Conservation (phyloP, 106 monocot genomes). For the Dioscorea alata region DNA sequence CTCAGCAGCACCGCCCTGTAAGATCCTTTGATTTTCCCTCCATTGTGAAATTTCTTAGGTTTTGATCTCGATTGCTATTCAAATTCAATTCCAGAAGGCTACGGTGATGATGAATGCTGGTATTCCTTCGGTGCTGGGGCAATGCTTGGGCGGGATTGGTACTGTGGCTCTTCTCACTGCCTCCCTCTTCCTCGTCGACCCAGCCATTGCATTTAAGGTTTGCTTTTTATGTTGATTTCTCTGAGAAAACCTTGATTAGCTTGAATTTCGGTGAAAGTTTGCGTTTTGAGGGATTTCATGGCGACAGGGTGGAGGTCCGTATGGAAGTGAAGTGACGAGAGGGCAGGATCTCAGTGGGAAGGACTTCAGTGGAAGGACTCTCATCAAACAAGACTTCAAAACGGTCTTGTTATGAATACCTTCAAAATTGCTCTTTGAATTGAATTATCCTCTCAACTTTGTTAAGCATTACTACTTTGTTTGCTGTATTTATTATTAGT, state of each 20-base stretch:
- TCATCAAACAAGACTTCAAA: slow-evolving; percentile 92
- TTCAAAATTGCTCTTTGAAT: background rate
- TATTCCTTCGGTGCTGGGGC: background rate
- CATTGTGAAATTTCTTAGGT: too few species aligned
- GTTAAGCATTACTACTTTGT: background rate
- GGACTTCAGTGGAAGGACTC: slow-evolving; percentile 87
- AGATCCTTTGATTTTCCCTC: too few species aligned
- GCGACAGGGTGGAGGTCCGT: slow-evolving; percentile 75
- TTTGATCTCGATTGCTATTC: too few species aligned
- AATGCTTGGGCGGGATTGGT: slow-evolving; percentile 1
- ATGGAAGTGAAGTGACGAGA: slow-evolving; percentile 78
- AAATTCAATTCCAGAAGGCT: too few species aligned
- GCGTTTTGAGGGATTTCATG: background rate
- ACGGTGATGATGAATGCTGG: too few species aligned
- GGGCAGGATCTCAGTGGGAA: slow-evolving; percentile 93
- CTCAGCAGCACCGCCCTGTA: too few species aligned
- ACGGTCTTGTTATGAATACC: slow-evolving; percentile 36
- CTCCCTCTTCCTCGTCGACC: slow-evolving; percentile 51
- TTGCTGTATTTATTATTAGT: background rate
- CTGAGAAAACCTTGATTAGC: background rate
- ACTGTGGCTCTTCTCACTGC: slow-evolving; percentile 36
- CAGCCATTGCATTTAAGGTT: slow-evolving; percentile 69
- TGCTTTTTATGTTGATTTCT: background rate
- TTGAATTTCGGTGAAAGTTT: background rate
- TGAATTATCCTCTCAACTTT: too few species aligned